Base-by-base conservation (phyloP, 805 yeast genomes). In the Myxozyma mucilagina region DNA sequence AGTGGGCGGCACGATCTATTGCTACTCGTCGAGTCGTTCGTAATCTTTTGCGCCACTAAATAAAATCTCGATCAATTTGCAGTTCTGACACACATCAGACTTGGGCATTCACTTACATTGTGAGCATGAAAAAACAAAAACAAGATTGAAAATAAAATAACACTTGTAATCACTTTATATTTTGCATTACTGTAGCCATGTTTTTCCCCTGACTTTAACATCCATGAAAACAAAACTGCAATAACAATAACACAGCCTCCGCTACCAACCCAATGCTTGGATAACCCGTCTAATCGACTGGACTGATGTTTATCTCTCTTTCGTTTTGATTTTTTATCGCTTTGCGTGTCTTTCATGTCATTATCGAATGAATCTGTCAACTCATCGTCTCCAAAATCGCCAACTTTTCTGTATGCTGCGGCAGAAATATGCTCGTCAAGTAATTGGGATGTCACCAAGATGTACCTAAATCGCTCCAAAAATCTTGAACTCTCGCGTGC, bases 391-490 rank as follows among this genome's bases (percentile, higher is more conserved):
- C 18, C 20, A 6, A n/a, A 18, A 31, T 38, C 7, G 8, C 38
- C 54, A 8, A 35, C 9, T 24, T 32, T 20, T 4, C 41, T 54
- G 36, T 39, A 59, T 9, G 58, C 35, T 14, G 57, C 34, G n/a
- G 47, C 59, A 5, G 60, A 53, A 11, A 62, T 45, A 36, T 58
- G 74, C 63, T 76, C 79, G 57, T 79, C 79, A 38, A 83, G 68
- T 18, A 83, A 70, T 56, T 78, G 80, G 7, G 84, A 80, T 3
- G 84, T 78, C 5, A 83, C 76, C 1, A 83, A 69, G 3, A 75
- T 70, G 67, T 82, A 84, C 49, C 82, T 76, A 64, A 82, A 81
- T 63, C 82, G 82, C 59, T 84, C 87, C 32, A 75, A 64, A 65
- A 82, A 83, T 47, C 69, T 60, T 31, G 62, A 47, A 14, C 70